Evolutionary conservation across 495 filamentous ascomycete genomes (phyloP), one percentile per base, ranked within the genome.

Genomic region (Penicillium fimorum): DNA sequence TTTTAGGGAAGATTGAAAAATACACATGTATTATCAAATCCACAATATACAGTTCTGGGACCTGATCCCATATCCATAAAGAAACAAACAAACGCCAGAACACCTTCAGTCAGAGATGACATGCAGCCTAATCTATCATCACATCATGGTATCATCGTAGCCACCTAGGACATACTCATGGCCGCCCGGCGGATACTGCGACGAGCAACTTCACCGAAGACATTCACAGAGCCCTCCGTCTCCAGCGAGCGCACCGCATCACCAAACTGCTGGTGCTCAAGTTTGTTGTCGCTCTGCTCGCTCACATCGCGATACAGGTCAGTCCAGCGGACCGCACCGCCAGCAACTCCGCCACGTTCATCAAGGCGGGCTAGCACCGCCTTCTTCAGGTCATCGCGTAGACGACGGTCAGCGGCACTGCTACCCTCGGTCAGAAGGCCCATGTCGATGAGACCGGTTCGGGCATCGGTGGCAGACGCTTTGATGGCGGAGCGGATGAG

Each of bases 391-490:
- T 96, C 92, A 29, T 87, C 82, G 68, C 84, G 89, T 53, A 89
- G 78, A 59, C 87, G 83, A 33, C 93, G 76, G 72, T 97, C 95
- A 32, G 84, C 85, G 2, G 90, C 86, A 58, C 88, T 90, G 10
- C 90, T 93, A 12, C 94, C 94, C 62, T 96, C 95, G 2, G 91
- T 96, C 45, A 99, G 76, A 53, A 99, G 75, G 53, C 88, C 86
- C 94, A 99, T 97, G 65, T 99, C 94, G 64, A 99, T 97, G 52
- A 96, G 77, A 37, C 94, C 94, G 32, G 96, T 96, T 27, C 90
- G 73, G 1, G 91, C 70, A 70, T 99, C 94, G 0, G 94, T 99
- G 7, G 94, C 94, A 0, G 92, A 88, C 63, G 95, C 92, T 79
- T 99, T 97, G 65, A 99, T 86, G n/a, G 94, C 94, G 0, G 85